A percentile compares a stretch with the other conserved stretches of the same genome.
These are phyloP conservation scores for Casuarina glauca DNA, from an alignment of 306 rosid genomes.

Conservation along the genomic window DNA sequence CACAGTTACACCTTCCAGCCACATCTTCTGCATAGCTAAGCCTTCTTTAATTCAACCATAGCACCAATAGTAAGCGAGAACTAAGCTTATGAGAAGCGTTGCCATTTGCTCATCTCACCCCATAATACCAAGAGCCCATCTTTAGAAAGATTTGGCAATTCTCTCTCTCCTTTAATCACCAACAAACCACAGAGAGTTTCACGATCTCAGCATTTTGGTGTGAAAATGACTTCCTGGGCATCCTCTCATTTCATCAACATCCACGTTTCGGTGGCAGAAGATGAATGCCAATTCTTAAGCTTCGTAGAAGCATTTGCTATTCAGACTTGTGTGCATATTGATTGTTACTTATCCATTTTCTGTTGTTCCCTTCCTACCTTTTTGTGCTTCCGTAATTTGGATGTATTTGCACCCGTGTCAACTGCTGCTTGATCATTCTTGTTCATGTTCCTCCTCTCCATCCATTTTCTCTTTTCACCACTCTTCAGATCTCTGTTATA, in stretches of 20 bases:
- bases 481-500: slow-evolving; percentile 27
- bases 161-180: neutral
- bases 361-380: slow-evolving; percentile 34
- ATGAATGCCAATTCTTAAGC: slow-evolving; percentile 10
- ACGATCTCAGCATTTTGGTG: slow-evolving; percentile 11
- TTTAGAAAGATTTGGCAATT: neutral
- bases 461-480: slow-evolving; percentile 36
- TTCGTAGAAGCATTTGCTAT: slow-evolving; percentile 9
- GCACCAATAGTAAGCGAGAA: neutral
- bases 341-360: slow-evolving; percentile 14
- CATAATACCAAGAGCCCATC: neutral
- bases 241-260: slow-evolving; percentile 3
- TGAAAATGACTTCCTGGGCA: slow-evolving; percentile 7
- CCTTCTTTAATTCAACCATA: neutral
- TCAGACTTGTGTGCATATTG: slow-evolving; percentile 12
- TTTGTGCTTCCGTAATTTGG: slow-evolving; percentile 30
- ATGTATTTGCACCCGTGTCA: slow-evolving; percentile 27
- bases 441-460: neutral
- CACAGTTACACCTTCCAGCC: neutral
- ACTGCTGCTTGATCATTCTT: slow-evolving; percentile 32
- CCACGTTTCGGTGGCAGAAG: slow-evolving; percentile 2
- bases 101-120: neutral
- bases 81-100: neutral
- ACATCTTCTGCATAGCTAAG: neutral
- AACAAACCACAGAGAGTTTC: neutral